Base-by-base conservation (phyloP, 345 rosid species). In the Fremontodendron californicum region DNA sequence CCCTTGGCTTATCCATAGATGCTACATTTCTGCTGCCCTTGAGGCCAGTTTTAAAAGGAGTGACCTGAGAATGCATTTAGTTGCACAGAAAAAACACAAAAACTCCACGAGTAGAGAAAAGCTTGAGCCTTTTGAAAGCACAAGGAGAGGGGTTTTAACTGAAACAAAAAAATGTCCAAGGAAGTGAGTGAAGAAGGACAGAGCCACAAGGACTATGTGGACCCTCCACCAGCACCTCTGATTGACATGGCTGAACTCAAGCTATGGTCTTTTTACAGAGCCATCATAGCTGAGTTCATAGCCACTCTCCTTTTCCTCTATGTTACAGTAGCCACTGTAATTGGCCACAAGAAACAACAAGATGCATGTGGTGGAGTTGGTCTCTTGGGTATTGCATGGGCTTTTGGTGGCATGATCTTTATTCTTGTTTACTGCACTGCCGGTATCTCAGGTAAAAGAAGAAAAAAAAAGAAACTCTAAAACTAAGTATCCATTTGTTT, bases 141-240 rank as follows among this genome's bases (percentile, higher is more conserved):
- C 48, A 11, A 43, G 15, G 48, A 11, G 15, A 11, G 2, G 15
- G 48, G 3, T 9, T 63, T 27, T 0, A 33, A 55, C 3, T 2
- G 48, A 31, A 40, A 40, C 6, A n/a, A 19, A 15, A 80, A 80
- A 75, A 94, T 94, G 92, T 87, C 96, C 2, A 92, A 92, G 87
- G 97, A 94, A 82, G 96, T 92, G 67, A 83, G 89, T 65, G 98
- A 92, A 81, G 98, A 89, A 75, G 93, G 88, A 25, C 91, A 84
- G 64, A 19, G 77, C 65, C 89, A 88, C 0, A 94, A 90, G 85
- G 97, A 94, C 82, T 94, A 94, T 78, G 98, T 88, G 3, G 97
- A 94, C 78, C 98, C 98, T 19, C 98, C 98, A 72, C 98, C 98
- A 25, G 97, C 97, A 29, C 98, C 97, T 0, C 78, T 94, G 23